Evolutionary conservation across 225 moss, liverwort and hornwort genomes (phyloP), one percentile per base, ranked within the genome.

Genomic region (Pseudoscleropodium purum): DNA sequence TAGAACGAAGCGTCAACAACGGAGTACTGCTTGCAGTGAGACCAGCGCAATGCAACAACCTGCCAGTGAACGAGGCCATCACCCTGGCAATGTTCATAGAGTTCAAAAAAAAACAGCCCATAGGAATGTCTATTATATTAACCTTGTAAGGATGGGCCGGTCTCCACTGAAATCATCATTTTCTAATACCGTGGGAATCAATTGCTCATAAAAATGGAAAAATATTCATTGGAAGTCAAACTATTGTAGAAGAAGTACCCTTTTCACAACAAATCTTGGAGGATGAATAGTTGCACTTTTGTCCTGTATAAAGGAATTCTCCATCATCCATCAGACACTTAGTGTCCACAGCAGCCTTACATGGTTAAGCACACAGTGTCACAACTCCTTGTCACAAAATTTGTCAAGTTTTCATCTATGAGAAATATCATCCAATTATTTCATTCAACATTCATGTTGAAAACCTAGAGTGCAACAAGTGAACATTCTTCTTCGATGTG

Each of bases 401-500:
- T 19, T 4, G 23, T 7, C 69, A n/a, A 5, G n/a, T 18, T 47
- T 75, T 30, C 47, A 45, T 75, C 45, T 10, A 1, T 3, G 3
- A 74, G 10, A 39, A 29, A 74, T 45, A 18, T 74, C 30, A 45
- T 45, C 68, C 68, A 68, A 37, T 37, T 20, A 6, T 37, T 68
- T 68, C 37, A 37, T 68, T 4, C 68, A 37, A 68, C 2, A 5
- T 68, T 68, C 12, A 7, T 68, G 68, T 11, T 4, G 23, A 45
- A 45, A 45, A 45, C 2, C 2, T 6, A 45, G 6, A 7, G 3
- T 6, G 2, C 1, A 0, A 10, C 16, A 1, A 75, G 3, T 47
- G 29, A 30, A 11, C 4, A 2, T 17, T 74, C 45, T 74, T 74
- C 43, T 0, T 41, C 2, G 0, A 43, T 5, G 4, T 17, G 10